Evolutionary conservation across 306 rosid genomes (phyloP), one percentile per base, ranked within the genome.

Genomic region (Geum urbanum): DNA sequence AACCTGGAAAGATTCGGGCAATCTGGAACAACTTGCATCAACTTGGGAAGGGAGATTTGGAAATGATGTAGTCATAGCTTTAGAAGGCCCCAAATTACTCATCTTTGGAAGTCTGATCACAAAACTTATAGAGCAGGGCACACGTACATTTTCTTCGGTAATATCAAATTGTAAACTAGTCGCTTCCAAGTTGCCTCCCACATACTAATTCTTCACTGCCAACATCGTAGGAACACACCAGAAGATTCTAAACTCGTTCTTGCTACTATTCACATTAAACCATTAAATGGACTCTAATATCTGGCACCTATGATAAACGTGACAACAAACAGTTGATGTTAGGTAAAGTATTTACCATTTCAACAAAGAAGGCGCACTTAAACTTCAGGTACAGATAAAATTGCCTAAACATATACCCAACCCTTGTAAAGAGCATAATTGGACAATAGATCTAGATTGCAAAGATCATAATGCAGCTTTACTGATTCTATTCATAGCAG

Each of bases 21-120:
- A 76, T 58, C 70, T 82, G 70, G 84, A 77, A 61, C 79, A 76
- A 70, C 74, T 79, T 56, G 74, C 79, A 27, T 76, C 90, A 18
- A 81, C 5, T 19, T 73, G 67, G 76, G 58, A 71, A 44, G 81
- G 77, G 63, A 86, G 81, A 76, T 53, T 74, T 20, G 79, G 90
- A 75, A 74, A 84, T 72, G 94, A 84, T 66, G 89, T 75, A 47
- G 84, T 80, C 87, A 79, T 79, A 61, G 59, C 77, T 77, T 72
- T 72, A 7, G 71, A 80, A 39, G 70, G 67, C 69, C 86, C 87
- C 80, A 83, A 69, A 82, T 69, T 78, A 74, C 70, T 88, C 75
- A 81, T 78, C 81, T 80, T 78, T 84, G 78, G 62, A 83, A 76
- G 81, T 79, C 84, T 63, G 91, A 79, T 81, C 87, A 78, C 67